Evolutionary conservation across 208 protist genomes (phyloP).

Genomic region (Crithidia expoeki): DNA sequence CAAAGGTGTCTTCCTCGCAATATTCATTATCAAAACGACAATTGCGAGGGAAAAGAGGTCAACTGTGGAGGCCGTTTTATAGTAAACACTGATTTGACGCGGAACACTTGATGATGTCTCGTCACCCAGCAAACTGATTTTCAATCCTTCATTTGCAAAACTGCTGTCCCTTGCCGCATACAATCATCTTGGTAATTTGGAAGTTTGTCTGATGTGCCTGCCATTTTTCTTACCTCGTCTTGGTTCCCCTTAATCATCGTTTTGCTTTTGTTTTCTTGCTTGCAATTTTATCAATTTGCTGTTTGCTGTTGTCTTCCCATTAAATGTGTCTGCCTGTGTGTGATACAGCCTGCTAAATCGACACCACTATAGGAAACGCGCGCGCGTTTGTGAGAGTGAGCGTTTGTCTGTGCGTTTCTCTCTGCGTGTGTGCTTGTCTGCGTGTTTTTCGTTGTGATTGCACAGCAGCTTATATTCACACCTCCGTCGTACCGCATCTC

Average conservation of each 20-base stretch:
- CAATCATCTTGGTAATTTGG: too few relatives aligned
- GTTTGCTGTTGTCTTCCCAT: neutral
- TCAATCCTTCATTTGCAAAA: too few relatives aligned
- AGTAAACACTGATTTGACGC: too few relatives aligned
- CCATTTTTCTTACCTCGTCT: too few relatives aligned
- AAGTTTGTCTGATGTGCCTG: too few relatives aligned
- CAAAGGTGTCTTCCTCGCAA: too few relatives aligned
- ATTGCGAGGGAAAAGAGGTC: too few relatives aligned
- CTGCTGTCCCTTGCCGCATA: too few relatives aligned
- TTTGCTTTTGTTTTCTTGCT: neutral
- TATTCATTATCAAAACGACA: too few relatives aligned
- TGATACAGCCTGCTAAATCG: conserved; percentile 12
- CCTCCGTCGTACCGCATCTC: neutral
- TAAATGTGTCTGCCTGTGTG: neutral
- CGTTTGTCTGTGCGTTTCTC: conserved; percentile 11
- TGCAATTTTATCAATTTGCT: neutral
- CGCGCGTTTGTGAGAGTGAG: conserved; percentile 1
- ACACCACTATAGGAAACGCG: conserved; percentile 6
- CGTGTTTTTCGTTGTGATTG: conserved; percentile 6
- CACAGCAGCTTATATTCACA: neutral
- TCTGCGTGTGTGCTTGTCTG: conserved; percentile 17
- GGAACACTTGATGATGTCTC: too few relatives aligned
- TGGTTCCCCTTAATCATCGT: neutral
- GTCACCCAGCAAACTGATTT: too few relatives aligned
- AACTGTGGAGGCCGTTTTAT: too few relatives aligned